Evolutionary conservation across 2,329 filamentous ascomycete genomes (phyloP), one percentile per base, ranked within the genome.

Genomic region (Ascochyta clinopodiicola): DNA sequence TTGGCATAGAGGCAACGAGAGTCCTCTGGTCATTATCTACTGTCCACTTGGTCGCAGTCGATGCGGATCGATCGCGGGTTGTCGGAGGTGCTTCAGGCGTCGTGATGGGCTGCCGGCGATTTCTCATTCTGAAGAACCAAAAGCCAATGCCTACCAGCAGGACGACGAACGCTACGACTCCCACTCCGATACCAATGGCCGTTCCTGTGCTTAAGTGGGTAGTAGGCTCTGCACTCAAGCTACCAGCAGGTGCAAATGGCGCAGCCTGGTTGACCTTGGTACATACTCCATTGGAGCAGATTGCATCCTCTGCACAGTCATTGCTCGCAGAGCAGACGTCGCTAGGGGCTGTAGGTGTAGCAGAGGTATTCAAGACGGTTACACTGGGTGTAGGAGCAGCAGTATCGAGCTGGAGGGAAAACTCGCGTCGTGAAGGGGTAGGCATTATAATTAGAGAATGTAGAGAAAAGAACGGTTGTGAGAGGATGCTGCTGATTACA

Each of bases 131-230:
- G 54, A 63, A 70, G 27, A 68, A 57, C 62, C 67, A 72, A 34
- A 62, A 64, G 8, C 59, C 63, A 19, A 66, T 25, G 6, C 58
- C 64, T 6, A 67, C 36, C 34, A 70, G 51, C 22, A 71, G 32
- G 22, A 65, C 34, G 2, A 73, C 36, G 12, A 66, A 36, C 5
- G 27, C 60, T 1, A 63, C 62, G 15, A 67, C 63, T 15, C 67
- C 71, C 10, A 70, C 61, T 2, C 66, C 69, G 13, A 75, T 62
- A 2, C 66, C 70, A 42, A 69, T 62, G 6, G 68, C 66, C 21
- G 61, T 53, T 9, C 47, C 61, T 6, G 63, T 66, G 31, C 51
- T 64, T 12, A 74, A 45, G 7, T 52, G 57, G 9, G 61, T 59
- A 17, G 60, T 66, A 45, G 63, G 45, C 29, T 60, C 59, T 31